Conservation (phyloP, 1,139 yeast genomes). For the Meyerozyma sp. region DNA sequence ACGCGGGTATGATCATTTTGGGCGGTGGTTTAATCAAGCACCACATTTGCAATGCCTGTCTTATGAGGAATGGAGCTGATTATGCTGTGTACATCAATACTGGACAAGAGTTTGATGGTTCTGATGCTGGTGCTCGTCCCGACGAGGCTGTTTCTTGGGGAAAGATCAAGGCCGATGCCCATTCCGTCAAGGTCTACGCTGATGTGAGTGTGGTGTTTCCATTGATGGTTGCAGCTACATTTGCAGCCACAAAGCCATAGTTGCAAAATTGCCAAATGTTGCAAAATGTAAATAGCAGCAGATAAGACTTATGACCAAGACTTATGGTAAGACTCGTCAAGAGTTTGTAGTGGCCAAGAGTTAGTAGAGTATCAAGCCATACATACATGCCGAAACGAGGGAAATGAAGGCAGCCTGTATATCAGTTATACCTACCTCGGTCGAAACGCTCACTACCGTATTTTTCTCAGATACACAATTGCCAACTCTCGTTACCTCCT, state of each 20-base stretch:
- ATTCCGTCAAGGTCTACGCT: conserved; percentile 85
- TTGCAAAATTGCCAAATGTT: background rate
- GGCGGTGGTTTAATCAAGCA: conserved; percentile 98
- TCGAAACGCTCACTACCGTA: too few species aligned
- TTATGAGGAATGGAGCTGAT: conserved; percentile 99
- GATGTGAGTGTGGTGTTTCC: conserved; percentile 98
- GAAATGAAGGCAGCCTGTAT: too few species aligned
- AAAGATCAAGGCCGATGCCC: conserved; percentile 91
- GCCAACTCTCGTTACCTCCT: too few species aligned
- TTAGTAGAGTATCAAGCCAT: too few species aligned
- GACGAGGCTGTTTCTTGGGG: conserved; percentile 99
- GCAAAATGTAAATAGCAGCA: background rate
- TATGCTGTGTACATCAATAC: conserved; percentile 95
- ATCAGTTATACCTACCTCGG: too few species aligned
- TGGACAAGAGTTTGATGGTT: conserved; percentile 97
- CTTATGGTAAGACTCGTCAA: too few species aligned
- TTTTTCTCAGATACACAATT: too few species aligned
- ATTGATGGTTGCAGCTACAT: conserved; percentile 93
- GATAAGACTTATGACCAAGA: background rate
- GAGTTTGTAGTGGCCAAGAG: too few species aligned
- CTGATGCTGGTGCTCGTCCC: conserved; percentile 99
- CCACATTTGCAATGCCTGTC: conserved; percentile 95
- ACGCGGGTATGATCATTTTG: conserved; percentile 91
- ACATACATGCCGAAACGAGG: too few species aligned
- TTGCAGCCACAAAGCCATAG: conserved; percentile 50